Conservation (phyloP, 805 yeast genomes). For the Nakazawaea wyomingensis region DNA sequence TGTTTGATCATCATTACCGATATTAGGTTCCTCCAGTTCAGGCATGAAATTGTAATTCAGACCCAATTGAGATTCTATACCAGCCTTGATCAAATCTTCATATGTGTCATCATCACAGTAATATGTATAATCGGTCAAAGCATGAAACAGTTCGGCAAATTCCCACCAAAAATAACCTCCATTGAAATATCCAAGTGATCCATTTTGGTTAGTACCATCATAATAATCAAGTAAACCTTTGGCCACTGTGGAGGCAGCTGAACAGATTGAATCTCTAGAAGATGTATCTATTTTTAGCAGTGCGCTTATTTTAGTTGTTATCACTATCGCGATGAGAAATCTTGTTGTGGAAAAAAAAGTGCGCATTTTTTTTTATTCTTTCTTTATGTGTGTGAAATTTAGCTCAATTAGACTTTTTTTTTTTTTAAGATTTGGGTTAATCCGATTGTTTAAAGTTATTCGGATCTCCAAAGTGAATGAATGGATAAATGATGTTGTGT, state of each 20-base stretch:
- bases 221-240: conserved; percentile 42
- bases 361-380: too few relatives aligned
- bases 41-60: conserved; percentile 52
- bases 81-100: conserved; percentile 27
- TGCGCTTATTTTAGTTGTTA: too few relatives aligned
- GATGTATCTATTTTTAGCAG: conserved; percentile 34
- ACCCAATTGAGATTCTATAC: conserved; percentile 38
- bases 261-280: conserved; percentile 34
- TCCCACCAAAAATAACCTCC: conserved; percentile 50
- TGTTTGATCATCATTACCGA: conserved; percentile 72
- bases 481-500: too few relatives aligned
- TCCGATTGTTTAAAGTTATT: too few relatives aligned
- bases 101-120: conserved; percentile 33
- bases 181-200: conserved; percentile 41
- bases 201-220: conserved; percentile 36
- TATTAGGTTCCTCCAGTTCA: conserved; percentile 57
- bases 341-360: too few relatives aligned
- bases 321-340: too few relatives aligned
- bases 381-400: not conserved
- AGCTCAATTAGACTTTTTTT: too few relatives aligned
- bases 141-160: conserved; percentile 48
- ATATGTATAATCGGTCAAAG: conserved; percentile 34
- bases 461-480: too few relatives aligned
- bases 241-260: conserved; percentile 30
- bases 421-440: too few relatives aligned